Percentiles rank a stretch among this genome's conserved stretches.
These are phyloP conservation scores for Candida germanica DNA, from an alignment of 805 yeast genomes.

Conservation along the genomic window DNA sequence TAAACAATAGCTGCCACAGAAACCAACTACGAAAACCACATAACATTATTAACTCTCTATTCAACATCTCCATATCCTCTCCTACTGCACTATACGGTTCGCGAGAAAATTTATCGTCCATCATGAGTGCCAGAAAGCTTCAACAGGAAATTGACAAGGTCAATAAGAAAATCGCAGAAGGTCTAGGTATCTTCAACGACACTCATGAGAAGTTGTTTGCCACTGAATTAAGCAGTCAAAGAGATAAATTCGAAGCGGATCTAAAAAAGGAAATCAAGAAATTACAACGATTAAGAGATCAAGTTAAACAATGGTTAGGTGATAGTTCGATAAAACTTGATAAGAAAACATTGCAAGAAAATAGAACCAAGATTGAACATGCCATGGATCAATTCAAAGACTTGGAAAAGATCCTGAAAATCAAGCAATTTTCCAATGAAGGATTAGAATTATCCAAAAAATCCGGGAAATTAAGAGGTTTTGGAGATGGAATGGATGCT, in stretches of 20 bases:
- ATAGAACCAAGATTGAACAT: constrained; percentile 68
- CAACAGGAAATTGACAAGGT: constrained; percentile 87
- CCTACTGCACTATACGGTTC: too few relatives aligned
- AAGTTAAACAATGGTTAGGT: constrained; percentile 90
- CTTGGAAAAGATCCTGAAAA: constrained; percentile 88
- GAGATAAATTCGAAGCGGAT: constrained; percentile 90
- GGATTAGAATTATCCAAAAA: constrained; percentile 64
- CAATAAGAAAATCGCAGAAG: constrained; percentile 87
- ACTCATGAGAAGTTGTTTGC: constrained; percentile 80
- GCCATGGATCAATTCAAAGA: constrained; percentile 97
- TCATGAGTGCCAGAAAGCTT: constrained; percentile 43
- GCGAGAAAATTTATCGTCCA: neutral
- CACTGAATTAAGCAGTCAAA: constrained; percentile 81
- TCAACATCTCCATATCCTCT: too few relatives aligned
- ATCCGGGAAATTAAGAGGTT: constrained; percentile 18
- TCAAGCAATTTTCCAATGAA: constrained; percentile 91
- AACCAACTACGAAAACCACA: too few relatives aligned
- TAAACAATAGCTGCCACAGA: too few relatives aligned
- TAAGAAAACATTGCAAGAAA: constrained; percentile 48
- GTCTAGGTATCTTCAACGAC: constrained; percentile 78
- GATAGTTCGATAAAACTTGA: constrained; percentile 86
- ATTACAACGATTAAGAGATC: constrained; percentile 89
- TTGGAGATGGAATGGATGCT: constrained; percentile 72
- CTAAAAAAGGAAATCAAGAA: constrained; percentile 93
- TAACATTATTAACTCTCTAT: too few relatives aligned